These are phyloP conservation scores for Kernera saxatilis DNA, from an alignment of 345 rosid species.

Conservation along the genomic window DNA sequence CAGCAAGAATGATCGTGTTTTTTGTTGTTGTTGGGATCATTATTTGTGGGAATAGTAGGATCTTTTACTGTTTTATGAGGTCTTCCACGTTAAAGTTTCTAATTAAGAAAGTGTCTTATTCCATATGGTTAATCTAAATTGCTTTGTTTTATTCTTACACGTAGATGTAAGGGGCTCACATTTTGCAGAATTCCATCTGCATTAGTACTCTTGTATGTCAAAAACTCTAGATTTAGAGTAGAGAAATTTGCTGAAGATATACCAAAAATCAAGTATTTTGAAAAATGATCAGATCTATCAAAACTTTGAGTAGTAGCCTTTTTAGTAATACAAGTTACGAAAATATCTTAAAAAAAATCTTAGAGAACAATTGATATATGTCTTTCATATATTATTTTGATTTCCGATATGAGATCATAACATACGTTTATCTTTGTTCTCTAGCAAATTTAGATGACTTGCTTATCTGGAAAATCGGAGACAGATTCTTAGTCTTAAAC, in stretches of 20 bases:
- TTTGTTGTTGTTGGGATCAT: neutral
- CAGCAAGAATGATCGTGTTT: constrained; percentile 34
- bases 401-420: too few species aligned
- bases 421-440: too few species aligned
- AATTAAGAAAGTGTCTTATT: neutral
- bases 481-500: too few species aligned
- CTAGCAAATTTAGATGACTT: too few species aligned
- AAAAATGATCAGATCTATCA: neutral
- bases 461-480: too few species aligned
- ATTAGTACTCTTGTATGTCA: neutral
- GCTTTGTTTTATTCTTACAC: neutral
- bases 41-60: neutral
- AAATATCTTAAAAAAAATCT: too few species aligned
- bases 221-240: neutral
- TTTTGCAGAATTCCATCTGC: neutral
- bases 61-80: neutral
- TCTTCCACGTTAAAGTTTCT: neutral
- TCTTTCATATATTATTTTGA: too few species aligned
- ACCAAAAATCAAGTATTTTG: neutral
- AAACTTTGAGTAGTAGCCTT: neutral
- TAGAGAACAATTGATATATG: too few species aligned
- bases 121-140: neutral
- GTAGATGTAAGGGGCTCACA: neutral
- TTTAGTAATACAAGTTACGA: neutral
- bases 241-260: neutral